A percentile compares a stretch with the other conserved stretches of the same genome.
Evolutionary conservation across 495 filamentous ascomycete species (phyloP).

Genomic region (Penicillium canescens): DNA sequence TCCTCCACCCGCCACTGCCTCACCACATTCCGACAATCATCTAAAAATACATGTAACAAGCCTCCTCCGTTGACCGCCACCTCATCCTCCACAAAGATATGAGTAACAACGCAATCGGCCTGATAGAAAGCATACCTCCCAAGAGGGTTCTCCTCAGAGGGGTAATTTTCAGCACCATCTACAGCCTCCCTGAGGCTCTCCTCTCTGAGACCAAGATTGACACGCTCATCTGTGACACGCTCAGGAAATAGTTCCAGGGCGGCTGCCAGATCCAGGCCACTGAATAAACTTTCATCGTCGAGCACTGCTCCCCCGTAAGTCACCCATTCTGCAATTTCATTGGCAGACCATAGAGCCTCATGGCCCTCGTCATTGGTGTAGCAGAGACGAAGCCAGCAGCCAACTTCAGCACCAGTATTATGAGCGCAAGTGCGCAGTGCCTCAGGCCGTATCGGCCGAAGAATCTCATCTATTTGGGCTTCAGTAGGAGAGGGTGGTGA

Average conservation of each 20-base stretch:
- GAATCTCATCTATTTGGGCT: slow-evolving; percentile 8
- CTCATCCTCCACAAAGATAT: slow-evolving; percentile 6
- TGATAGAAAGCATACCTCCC: background rate
- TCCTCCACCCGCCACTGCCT: background rate
- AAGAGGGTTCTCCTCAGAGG: slow-evolving; percentile 10
- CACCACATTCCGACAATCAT: slow-evolving; percentile 14
- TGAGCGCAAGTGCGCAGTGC: background rate
- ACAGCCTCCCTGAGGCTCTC: background rate
- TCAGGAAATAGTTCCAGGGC: slow-evolving; percentile 6
- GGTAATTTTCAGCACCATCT: slow-evolving; percentile 35
- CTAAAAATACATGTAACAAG: slow-evolving; percentile 11
- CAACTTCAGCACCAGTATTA: background rate
- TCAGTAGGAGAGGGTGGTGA: background rate
- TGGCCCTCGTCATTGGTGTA: slow-evolving; percentile 1
- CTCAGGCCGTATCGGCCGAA: background rate
- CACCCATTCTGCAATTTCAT: background rate
- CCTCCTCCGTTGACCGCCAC: slow-evolving; percentile 6
- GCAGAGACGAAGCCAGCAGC: slow-evolving; percentile 5
- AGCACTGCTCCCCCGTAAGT: background rate
- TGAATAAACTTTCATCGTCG: slow-evolving; percentile 4
- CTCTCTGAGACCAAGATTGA: slow-evolving; percentile 1
- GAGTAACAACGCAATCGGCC: slow-evolving; percentile 25
- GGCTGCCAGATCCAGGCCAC: background rate
- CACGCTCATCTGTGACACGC: slow-evolving; percentile 7
- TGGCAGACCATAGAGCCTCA: background rate